Evolutionary conservation across 371 early-diverging fungal species (phyloP).

Genomic region (Lichtheimia corymbifera): DNA sequence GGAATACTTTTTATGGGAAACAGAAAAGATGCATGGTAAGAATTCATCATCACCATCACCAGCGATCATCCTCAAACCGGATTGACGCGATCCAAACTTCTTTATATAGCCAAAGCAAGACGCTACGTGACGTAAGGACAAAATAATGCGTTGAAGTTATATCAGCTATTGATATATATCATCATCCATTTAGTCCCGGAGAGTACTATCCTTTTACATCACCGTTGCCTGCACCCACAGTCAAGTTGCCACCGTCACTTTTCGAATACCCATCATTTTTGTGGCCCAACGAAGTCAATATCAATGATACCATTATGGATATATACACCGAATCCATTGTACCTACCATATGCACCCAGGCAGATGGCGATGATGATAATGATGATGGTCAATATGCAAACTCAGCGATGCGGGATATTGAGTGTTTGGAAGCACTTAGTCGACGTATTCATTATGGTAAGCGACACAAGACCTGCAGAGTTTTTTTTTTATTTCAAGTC

Average conservation of each 20-base stretch:
- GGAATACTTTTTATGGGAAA: conserved; percentile 86
- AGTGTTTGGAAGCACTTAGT: conserved; percentile 89
- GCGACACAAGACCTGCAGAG: neutral
- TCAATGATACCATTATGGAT: conserved; percentile 78
- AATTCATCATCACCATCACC: neutral
- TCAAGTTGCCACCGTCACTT: conserved; percentile 53
- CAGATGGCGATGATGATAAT: conserved; percentile 11
- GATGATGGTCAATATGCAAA: conserved; percentile 93
- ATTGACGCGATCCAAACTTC: neutral
- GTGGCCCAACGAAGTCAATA: conserved; percentile 76
- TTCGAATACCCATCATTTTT: conserved; percentile 78
- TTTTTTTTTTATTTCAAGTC: neutral
- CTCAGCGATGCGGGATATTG: conserved; percentile 89
- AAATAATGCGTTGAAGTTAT: neutral
- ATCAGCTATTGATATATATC: neutral
- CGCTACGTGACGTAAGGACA: conserved; percentile 66
- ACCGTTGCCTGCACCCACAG: conserved; percentile 82
- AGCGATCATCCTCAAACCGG: neutral
- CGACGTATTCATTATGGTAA: conserved; percentile 94
- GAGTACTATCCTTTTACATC: conserved; percentile 89
- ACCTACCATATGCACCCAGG: conserved; percentile 56
- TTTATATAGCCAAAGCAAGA: conserved; percentile 77
- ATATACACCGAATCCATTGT: conserved; percentile 78
- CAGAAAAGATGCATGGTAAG: conserved; percentile 89
- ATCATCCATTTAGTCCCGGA: conserved; percentile 68